Conservation (phyloP, 2,329 filamentous ascomycete genomes). For the Apiospora pterosperma region DNA sequence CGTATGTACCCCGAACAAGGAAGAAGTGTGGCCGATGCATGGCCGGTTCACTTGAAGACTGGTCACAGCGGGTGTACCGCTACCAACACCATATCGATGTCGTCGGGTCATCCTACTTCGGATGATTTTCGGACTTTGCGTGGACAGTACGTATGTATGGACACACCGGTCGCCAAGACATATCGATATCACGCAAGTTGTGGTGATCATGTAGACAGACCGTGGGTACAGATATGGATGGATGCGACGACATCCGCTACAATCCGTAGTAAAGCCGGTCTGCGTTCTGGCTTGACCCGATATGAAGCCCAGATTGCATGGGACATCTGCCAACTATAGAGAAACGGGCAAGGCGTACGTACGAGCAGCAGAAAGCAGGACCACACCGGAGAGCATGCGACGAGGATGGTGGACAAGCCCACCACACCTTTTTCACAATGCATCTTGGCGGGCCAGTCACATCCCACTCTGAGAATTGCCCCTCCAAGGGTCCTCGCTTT, state of each 20-base stretch:
- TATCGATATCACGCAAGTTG: slow-evolving; percentile 1
- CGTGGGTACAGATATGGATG: not conserved
- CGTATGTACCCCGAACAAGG: not conserved
- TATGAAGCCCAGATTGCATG: slow-evolving; percentile 3
- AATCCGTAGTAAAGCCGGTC: slow-evolving; percentile 5
- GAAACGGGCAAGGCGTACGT: slow-evolving; percentile 4
- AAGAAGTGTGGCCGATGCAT: not conserved
- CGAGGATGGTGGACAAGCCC: slow-evolving; percentile 2
- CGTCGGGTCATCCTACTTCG: not conserved
- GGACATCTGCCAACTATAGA: slow-evolving; percentile 3
- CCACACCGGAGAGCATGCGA: slow-evolving; percentile 5
- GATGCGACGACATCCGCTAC: slow-evolving; percentile 1
- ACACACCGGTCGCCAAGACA: not conserved
- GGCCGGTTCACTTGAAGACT: not conserved
- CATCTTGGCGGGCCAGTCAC: slow-evolving; percentile 1
- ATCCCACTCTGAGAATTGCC: not conserved
- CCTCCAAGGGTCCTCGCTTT: slow-evolving; percentile 1
- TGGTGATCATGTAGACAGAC: not conserved
- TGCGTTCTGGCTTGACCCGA: not conserved
- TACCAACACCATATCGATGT: not conserved
- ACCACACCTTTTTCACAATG: not conserved
- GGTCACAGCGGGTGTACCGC: not conserved
- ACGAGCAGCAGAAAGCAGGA: not conserved
- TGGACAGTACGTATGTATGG: not conserved
- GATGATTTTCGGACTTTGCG: not conserved